Evolutionary conservation across 768 basidiomycete species (phyloP).

Genomic region (Termitomyces sp.): DNA sequence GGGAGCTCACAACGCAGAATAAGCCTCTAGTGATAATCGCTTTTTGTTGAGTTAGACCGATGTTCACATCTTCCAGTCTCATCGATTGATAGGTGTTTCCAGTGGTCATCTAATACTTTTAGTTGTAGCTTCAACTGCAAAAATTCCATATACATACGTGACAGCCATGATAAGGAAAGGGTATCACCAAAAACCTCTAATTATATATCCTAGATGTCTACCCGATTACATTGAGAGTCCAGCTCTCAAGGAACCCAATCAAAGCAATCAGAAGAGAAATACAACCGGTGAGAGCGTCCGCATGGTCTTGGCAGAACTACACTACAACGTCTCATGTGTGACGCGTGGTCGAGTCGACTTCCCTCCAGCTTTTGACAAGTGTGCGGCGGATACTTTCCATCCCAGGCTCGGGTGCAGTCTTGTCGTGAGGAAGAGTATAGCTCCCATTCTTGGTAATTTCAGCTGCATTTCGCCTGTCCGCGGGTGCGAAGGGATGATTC

Average conservation of each 20-base stretch:
- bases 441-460: not conserved
- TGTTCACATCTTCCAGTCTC: too few species aligned
- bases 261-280: not conserved
- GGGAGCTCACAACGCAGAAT: too few species aligned
- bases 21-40: too few species aligned
- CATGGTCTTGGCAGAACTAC: not conserved
- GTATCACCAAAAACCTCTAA: not conserved
- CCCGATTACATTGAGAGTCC: too few species aligned
- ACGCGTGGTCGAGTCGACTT: slow-evolving; percentile 12
- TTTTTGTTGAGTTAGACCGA: too few species aligned
- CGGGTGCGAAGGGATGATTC: slow-evolving; percentile 70
- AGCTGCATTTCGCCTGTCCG: slow-evolving; percentile 1
- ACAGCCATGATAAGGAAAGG: too few species aligned
- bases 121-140: too few species aligned
- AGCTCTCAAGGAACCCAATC: not conserved
- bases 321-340: not conserved
- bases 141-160: too few species aligned
- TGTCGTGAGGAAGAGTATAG: slow-evolving; percentile 10
- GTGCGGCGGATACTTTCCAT: slow-evolving; percentile 14
- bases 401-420: slow-evolving; percentile 11
- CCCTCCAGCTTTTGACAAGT: slow-evolving; percentile 16
- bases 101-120: too few species aligned
- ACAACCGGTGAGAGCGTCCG: not conserved
- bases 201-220: not conserved
- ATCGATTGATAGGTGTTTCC: too few species aligned